Percentiles rank a stretch among this genome's conserved stretches.
Evolutionary conservation across 306 rosid species (phyloP).

Genomic region (Gastrolobium bilobum): DNA sequence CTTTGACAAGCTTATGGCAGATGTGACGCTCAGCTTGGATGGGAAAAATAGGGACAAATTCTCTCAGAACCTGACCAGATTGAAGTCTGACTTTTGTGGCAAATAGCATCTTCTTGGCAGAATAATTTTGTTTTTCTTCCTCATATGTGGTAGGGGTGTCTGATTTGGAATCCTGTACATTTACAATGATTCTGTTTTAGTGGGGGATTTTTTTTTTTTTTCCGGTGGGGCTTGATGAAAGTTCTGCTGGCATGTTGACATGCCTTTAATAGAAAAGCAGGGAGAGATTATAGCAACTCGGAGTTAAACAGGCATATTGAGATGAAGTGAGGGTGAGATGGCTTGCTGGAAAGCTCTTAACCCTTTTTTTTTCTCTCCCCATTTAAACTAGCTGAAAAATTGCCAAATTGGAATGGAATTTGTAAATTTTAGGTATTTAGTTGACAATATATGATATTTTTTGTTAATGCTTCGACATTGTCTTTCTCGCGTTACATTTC

Average conservation of each 20-base stretch:
- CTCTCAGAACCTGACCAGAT: conserved; percentile 56
- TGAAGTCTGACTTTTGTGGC: conserved; percentile 55
- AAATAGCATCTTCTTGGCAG: conserved; percentile 36
- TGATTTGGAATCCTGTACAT: conserved; percentile 5
- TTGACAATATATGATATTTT: not conserved
- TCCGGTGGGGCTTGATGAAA: not conserved
- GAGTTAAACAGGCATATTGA: conserved; percentile 1
- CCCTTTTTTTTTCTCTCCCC: not conserved
- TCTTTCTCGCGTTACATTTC: too few relatives aligned
- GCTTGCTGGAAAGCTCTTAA: not conserved
- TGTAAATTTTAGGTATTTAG: conserved; percentile 43
- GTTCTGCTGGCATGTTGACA: conserved; percentile 21
- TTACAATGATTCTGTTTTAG: conserved; percentile 18
- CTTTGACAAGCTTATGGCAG: conserved; percentile 60
- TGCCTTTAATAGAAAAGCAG: not conserved
- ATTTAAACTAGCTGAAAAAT: not conserved
- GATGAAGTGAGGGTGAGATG: conserved; percentile 4
- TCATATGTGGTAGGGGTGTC: not conserved
- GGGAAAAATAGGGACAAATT: conserved; percentile 55
- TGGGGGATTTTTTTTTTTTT: not conserved
- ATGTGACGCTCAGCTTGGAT: conserved; percentile 57
- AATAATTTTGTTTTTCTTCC: not conserved
- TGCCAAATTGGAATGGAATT: conserved; percentile 28
- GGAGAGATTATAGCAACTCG: conserved; percentile 19
- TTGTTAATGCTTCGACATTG: not conserved